phyloP scores from a whole-genome alignment of 108 stramenopile genomes.

The Mediolabrus comicus region DNA sequence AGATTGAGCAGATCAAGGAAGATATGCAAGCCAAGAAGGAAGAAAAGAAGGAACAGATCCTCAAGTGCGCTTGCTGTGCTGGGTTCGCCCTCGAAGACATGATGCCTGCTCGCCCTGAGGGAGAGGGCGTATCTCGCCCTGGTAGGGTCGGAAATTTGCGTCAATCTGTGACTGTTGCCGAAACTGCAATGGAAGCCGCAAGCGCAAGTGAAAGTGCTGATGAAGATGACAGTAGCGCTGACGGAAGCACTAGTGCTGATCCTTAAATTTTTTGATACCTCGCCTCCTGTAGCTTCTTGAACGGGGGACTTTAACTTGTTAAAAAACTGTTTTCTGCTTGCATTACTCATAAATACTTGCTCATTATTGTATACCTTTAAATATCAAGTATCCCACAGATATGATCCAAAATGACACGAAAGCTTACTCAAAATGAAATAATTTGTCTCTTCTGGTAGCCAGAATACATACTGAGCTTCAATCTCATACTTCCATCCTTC shows the following conservation, averaged over 20 bases:
- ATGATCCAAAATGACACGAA: background rate
- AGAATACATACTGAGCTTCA: background rate
- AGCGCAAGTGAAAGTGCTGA: background rate
- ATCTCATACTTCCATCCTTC: background rate
- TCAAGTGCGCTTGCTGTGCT: background rate
- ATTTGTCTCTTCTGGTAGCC: background rate
- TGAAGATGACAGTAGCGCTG: background rate
- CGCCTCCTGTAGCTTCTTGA: too few relatives aligned
- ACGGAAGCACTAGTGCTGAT: background rate
- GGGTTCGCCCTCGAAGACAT: background rate
- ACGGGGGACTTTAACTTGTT: too few relatives aligned
- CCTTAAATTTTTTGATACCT: too few relatives aligned
- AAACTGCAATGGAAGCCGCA: background rate
- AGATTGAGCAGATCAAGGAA: background rate
- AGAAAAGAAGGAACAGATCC: background rate
- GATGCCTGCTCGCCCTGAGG: background rate
- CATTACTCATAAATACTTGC: too few relatives aligned
- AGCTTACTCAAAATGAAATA: background rate
- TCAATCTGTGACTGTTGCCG: background rate
- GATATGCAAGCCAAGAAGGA: background rate
- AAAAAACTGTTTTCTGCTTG: too few relatives aligned
- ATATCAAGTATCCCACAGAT: background rate
- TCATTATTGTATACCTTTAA: too few relatives aligned
- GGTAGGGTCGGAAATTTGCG: background rate
- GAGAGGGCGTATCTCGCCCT: background rate